phyloP scores from a whole-genome alignment of 176 grass and related monocot species.

The Cenchrus americanus region DNA sequence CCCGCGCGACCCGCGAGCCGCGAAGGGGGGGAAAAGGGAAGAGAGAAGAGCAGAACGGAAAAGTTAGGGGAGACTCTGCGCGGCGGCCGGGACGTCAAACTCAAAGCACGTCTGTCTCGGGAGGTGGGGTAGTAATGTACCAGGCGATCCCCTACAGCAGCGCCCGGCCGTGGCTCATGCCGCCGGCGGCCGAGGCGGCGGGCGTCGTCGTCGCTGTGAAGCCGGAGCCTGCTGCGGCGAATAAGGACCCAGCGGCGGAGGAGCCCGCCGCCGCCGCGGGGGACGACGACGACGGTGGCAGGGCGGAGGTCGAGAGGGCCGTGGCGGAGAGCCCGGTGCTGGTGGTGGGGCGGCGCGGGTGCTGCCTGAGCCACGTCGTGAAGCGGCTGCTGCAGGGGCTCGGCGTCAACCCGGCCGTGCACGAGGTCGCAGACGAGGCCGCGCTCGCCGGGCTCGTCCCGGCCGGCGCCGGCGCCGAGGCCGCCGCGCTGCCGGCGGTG shows the following conservation, averaged over 20 bases:
- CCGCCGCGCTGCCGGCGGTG: slow-evolving; percentile 56
- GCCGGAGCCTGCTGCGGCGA: slow-evolving; percentile 25
- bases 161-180: slow-evolving; percentile 48
- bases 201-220: slow-evolving; percentile 28
- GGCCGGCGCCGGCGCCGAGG: slow-evolving; percentile 2
- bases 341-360: slow-evolving; percentile 76
- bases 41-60: background rate
- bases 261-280: background rate
- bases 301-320: slow-evolving; percentile 36
- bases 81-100: background rate
- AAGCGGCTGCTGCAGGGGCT: slow-evolving; percentile 79
- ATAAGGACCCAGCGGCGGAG: background rate
- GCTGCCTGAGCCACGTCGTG: slow-evolving; percentile 91
- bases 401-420: slow-evolving; percentile 84
- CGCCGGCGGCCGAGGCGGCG: slow-evolving; percentile 12
- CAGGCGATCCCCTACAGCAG: slow-evolving; percentile 79
- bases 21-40: too few species aligned
- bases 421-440: slow-evolving; percentile 77
- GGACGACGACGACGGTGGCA: background rate
- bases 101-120: background rate
- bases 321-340: slow-evolving; percentile 82
- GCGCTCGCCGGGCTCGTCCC: slow-evolving; percentile 46
- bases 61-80: background rate
- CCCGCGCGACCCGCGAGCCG: too few species aligned
- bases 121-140: slow-evolving; percentile 47